Base-by-base conservation (phyloP, 768 basidiomycete species). In the Epithele typhae region DNA sequence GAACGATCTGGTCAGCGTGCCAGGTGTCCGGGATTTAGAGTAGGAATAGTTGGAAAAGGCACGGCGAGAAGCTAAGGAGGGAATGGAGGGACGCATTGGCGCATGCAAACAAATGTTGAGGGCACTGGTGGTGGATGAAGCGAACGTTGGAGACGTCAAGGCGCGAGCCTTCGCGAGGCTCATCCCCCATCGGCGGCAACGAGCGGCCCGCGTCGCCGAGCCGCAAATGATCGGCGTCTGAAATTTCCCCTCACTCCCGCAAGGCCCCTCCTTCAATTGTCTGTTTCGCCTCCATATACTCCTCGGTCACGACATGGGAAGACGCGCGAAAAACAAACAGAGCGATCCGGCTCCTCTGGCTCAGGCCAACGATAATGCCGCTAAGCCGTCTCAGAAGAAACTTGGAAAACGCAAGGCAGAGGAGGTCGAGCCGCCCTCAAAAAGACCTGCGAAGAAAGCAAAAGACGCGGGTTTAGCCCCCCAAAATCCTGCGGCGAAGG, bases 251-350 rank as follows among this genome's bases (percentile, higher is more conserved):
- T 14, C 25, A 23, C 37, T 36, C n/a, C n/a, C n/a, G n/a, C n/a
- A n/a, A n/a, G n/a, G n/a, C n/a, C n/a, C n/a, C n/a, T n/a, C n/a
- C n/a, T n/a, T n/a, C n/a, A n/a, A n/a, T n/a, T n/a, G n/a, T n/a
- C n/a, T 34, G 36, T 30, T 40, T 39, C 37, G 17, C n/a, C n/a
- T n/a, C n/a, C n/a, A n/a, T 27, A 22, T 22, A 10, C 32, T n/a
- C 40, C 19, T 39, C 18, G 18, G 35, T 40, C 1, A 19, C 49
- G 57, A 37, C 40, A 92, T 93, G 91, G 91, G 91, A 51, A 79
- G 90, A 60, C 80, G 88, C 52, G 78, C 88, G 55, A 90, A 87
- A 65, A 82, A 86, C 68, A 92, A 92, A 69, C 91, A 93, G 64
- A 75, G 70, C 2, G 72, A 81, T 10, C 90, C 90, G 0, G 72